These are phyloP conservation scores for Aspergillus campestris DNA, from an alignment of 495 filamentous ascomycete genomes.

Conservation along the genomic window DNA sequence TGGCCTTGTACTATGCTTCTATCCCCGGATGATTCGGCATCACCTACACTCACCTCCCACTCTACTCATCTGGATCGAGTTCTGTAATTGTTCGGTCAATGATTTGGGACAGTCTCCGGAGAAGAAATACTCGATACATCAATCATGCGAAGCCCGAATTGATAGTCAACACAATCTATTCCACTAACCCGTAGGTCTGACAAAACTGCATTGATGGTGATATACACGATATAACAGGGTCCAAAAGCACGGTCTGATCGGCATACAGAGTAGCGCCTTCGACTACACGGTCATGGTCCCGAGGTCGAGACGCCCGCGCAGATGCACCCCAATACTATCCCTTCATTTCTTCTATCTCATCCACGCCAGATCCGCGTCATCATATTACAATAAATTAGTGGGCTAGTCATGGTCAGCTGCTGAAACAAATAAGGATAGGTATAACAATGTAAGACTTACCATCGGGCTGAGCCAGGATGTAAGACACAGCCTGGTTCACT, in stretches of 20 bases:
- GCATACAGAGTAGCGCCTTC: constrained; percentile 29
- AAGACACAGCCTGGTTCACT: constrained; percentile 94
- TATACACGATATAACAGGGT: constrained; percentile 39
- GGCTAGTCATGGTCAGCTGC: constrained; percentile 20
- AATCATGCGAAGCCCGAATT: neutral
- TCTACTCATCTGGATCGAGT: too few species aligned
- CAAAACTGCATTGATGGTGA: constrained; percentile 40
- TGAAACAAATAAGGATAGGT: neutral
- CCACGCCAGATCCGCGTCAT: constrained; percentile 18
- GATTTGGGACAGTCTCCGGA: too few species aligned
- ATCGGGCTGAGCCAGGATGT: constrained; percentile 92
- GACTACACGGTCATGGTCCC: constrained; percentile 14
- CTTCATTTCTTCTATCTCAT: constrained; percentile 34
- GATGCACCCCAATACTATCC: constrained; percentile 24
- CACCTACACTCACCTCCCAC: too few species aligned
- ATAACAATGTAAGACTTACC: constrained; percentile 30
- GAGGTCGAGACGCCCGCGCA: constrained; percentile 13
- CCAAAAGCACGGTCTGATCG: constrained; percentile 34
- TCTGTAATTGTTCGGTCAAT: too few species aligned
- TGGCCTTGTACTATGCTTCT: too few species aligned
- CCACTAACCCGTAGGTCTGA: constrained; percentile 2
- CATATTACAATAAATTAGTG: constrained; percentile 35
- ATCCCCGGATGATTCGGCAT: too few species aligned
- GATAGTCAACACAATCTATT: neutral
- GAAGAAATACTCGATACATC: too few species aligned